Evolutionary conservation across 148 eudicot genomes (phyloP), one percentile per base, ranked within the genome.

Genomic region (Rhododendron henanense): DNA sequence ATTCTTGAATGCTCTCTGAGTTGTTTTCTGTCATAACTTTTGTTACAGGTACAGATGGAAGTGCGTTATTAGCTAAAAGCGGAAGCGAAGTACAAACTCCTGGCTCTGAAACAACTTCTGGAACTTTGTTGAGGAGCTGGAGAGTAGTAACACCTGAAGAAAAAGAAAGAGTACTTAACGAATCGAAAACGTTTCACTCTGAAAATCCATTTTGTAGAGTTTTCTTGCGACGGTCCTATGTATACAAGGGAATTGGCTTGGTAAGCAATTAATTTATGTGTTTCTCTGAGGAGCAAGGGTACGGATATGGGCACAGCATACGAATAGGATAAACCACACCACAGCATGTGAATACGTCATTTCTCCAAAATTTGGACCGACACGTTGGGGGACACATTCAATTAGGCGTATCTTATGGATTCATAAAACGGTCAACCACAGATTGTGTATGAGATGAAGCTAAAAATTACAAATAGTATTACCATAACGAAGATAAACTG

Each of bases 201-300:
- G 85, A 77, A 45, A 76, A 83, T 77, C 88, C 88, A 33, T 87
- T 83, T 25, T 87, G 88, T 76, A 82, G 88, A 51, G 85, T 87
- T 31, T 75, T 87, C 78, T 83, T 87, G 78, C 85, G 88, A 35
- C 48, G 88, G 37, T 87, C 88, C 55, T 87, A 87, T 87, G 83
- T 87, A 33, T 44, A 87, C 11, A 87, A 87, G 67, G 88, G 88
- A 76, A 83, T 87, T 44, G 88, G 88, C 48, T 78, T 87, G 88
- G 88, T 87, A 39, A 87, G 85, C 84, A 53, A 19, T 83, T 33
- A 61, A 18, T 3, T 25, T 67, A 25, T 67, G 74, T 67, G 74
- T 67, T 67, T 67, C 31, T 67, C 14, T 67, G 2, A 10, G 35
- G 28, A 67, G 14, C 14, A 25, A 67, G 74, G 14, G 28, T 67